Base-by-base conservation (phyloP, 768 basidiomycete species). In the Tulasnella sp. region DNA sequence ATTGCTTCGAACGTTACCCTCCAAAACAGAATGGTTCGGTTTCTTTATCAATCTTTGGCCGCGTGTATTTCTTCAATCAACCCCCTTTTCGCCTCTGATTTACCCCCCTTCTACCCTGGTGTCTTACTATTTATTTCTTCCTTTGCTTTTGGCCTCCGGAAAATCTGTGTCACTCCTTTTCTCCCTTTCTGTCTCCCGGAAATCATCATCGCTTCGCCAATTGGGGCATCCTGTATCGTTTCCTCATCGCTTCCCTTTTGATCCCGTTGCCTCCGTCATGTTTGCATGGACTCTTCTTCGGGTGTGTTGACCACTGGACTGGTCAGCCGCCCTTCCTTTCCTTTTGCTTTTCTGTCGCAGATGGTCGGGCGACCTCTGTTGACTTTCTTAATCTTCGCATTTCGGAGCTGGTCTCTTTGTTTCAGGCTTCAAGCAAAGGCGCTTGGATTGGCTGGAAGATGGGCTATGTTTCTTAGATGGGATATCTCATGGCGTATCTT, bases 71-170 rank as follows among this genome's bases (percentile, higher is more conserved):
- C 28, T 69, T 37, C 64, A 28, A 24, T 69, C 34, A 31, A 31
- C 64, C 60, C 31, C 64, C 34, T 14, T 18, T 31, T 69, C 28
- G 28, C 64, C 20, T 28, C 64, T 69, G 64, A 31, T 69, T 37
- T 37, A 37, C 64, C 54, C 54, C 54, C 54, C 31, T 73, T 73
- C 31, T 22, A 8, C 72, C 72, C 72, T 14, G 74, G 74, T 75
- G 74, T 75, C 46, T 75, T 75, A 75, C 64, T 69, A 69, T 69
- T 69, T 69, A 69, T 69, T 1, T 14, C 64, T 69, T 69, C 64
- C 64, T 69, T 69, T 75, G 31, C n/a, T 42, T 44, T 48, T 37
- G 40, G 24, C 22, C 74, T 16, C 74, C 20, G 74, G 72, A 44
- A 44, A 42, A 48, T 28, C 46, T 42, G 74, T 75, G 40, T 44